Percentiles rank a stretch among this genome's conserved stretches.
These are phyloP conservation scores for Rhodotorula glutinis DNA, from an alignment of 1,284 basidiomycete genomes.

Conservation along the genomic window DNA sequence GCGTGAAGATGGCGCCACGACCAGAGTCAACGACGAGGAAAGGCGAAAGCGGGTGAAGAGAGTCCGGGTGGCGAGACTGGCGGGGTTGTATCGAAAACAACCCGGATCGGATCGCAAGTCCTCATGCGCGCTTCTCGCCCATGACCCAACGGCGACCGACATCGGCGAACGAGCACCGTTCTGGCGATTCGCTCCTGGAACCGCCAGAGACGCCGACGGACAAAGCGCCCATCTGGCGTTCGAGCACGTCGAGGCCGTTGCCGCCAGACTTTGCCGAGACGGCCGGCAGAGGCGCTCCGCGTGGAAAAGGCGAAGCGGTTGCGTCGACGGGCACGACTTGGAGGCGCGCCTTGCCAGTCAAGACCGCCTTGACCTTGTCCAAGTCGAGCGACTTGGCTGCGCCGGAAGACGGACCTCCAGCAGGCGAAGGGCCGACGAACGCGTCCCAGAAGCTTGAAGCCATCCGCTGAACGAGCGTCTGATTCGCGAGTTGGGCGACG, in stretches of 20 bases:
- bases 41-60: background rate
- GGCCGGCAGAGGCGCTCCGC: background rate
- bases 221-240: constrained; percentile 2
- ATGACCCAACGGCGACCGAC: background rate
- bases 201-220: background rate
- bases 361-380: constrained; percentile 51
- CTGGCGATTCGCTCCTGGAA: background rate
- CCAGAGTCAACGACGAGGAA: background rate
- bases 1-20: background rate
- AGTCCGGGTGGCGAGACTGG: background rate
- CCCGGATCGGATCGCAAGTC: background rate
- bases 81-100: no score
- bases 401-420: background rate
- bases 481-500: constrained; percentile 44
- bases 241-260: constrained; percentile 5
- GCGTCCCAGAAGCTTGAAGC: constrained; percentile 51
- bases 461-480: constrained; percentile 50
- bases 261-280: background rate
- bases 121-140: constrained; percentile 4
- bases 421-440: constrained; percentile 42
- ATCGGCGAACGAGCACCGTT: constrained; percentile 2
- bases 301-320: no score
- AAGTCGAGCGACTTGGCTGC: constrained; percentile 42
- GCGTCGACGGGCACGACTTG: constrained; percentile 44
- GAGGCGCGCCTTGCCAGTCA: constrained; percentile 49